phyloP scores from a whole-genome alignment of 1,284 basidiomycete genomes.

The Moesziomyces sp. region DNA sequence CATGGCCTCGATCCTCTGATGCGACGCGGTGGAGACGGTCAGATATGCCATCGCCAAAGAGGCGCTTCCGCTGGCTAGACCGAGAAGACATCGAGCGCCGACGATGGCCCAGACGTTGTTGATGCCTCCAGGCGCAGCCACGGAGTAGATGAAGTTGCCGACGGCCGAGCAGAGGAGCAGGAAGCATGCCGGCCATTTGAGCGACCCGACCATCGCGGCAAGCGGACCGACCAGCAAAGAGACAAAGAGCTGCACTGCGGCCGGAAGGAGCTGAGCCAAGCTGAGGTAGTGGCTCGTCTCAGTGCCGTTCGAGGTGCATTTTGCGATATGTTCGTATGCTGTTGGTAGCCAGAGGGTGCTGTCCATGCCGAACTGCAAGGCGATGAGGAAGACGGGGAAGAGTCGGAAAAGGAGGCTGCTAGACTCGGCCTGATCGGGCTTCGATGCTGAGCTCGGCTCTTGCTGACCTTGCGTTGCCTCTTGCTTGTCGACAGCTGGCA shows the following conservation, averaged over 20 bases:
- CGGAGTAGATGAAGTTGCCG: conserved; percentile 19
- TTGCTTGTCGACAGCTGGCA: no score
- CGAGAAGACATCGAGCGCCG: conserved; percentile 10
- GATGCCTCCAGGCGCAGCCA: conserved; percentile 4
- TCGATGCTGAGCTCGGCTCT: neutral
- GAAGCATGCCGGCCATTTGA: conserved; percentile 10
- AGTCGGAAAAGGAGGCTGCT: conserved; percentile 7
- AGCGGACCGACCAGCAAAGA: conserved; percentile 14
- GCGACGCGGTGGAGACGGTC: conserved; percentile 4
- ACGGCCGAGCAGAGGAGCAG: conserved; percentile 10
- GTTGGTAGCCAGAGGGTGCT: conserved; percentile 24
- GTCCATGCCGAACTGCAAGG: conserved; percentile 24
- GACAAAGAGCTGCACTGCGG: conserved; percentile 18
- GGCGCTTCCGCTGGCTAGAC: conserved; percentile 15
- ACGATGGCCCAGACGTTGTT: conserved; percentile 19
- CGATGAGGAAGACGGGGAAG: conserved; percentile 9
- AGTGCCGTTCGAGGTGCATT: conserved; percentile 1
- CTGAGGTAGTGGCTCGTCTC: conserved; percentile 10
- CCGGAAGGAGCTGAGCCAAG: conserved; percentile 15
- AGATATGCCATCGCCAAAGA: conserved; percentile 16
- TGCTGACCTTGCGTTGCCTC: no score
- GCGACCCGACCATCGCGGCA: conserved; percentile 3
- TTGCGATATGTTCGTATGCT: conserved; percentile 10
- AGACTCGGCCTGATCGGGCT: neutral
- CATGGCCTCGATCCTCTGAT: conserved; percentile 11